Base-by-base conservation (phyloP, 768 basidiomycete species). In the Paxillus ammoniavirescens region DNA sequence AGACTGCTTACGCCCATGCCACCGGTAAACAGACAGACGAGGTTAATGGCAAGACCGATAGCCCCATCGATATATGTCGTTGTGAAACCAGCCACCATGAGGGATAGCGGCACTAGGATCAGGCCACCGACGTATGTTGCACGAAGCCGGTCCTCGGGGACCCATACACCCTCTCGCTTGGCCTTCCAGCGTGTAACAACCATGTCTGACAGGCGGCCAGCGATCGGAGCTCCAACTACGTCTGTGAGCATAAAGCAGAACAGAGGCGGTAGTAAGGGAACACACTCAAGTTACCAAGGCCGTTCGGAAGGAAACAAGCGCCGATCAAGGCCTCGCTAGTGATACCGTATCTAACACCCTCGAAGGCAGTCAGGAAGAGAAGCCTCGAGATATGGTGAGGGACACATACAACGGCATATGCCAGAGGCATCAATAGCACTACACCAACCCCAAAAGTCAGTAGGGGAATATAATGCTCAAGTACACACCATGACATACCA, bases 61-160 rank as follows among this genome's bases (percentile, higher is more conserved):
- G 55, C 71, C 1, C 83, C 82, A 7, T 69, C 68, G 5, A 87
- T 70, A 61, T 76, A 85, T 35, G 72, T 61, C 13, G 76, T 82
- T 15, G 77, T 61, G 3, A 86, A 55, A 1, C 86, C 85, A 0
- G 73, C 75, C 0, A 69, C 47, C 0, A 82, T 62, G 2, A 83
- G 65, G 1, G 84, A 80, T 1, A 83, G 23, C 0, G 87, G 89
- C 4, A 79, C 71, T 28, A 87, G 69, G 15, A 80, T 31, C 0
- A 75, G 67, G 4, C 74, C 75, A 8, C 81, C 80, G 5, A 74
- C 58, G 35, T 82, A 63, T 2, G 78, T 71, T 2, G 76, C 83
- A 1, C 82, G 76, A 23, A 89, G 74, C 5, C 87, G 80, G 58
- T 87, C 88, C 65, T 90, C 86, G 0, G 86, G 86, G 41, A 81